A percentile compares a stretch with the other conserved stretches of the same genome.
Conservation (phyloP, 352 stramenopile genomes). For the Phytophthora pini region DNA sequence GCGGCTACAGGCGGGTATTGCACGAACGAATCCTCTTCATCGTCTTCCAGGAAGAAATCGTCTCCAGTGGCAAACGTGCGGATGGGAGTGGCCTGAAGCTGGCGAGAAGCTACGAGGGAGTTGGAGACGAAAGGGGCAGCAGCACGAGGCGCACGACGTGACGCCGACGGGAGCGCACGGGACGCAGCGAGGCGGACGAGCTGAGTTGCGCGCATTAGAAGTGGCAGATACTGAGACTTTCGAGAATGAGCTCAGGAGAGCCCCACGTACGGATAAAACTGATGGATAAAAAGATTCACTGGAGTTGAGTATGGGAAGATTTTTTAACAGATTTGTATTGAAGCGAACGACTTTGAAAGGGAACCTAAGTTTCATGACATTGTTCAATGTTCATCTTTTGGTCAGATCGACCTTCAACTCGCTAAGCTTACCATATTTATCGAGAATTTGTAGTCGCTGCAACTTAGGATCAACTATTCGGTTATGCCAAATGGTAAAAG, state of each 20-base stretch:
- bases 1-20: slow-evolving; percentile 74
- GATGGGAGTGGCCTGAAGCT: slow-evolving; percentile 1
- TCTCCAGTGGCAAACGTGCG: slow-evolving; percentile 60
- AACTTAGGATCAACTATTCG: no score
- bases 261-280: slow-evolving; percentile 3
- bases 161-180: slow-evolving; percentile 19
- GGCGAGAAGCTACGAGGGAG: background rate
- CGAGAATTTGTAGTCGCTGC: no score
- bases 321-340: slow-evolving; percentile 21
- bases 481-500: no score
- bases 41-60: slow-evolving; percentile 71
- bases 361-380: no score
- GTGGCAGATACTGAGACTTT: background rate
- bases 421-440: no score
- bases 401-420: no score
- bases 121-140: slow-evolving; percentile 20
- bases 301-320: slow-evolving; percentile 1
- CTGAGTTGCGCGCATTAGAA: slow-evolving; percentile 35
- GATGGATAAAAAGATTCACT: slow-evolving; percentile 11
- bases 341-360: slow-evolving; percentile 5
- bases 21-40: slow-evolving; percentile 80
- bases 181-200: slow-evolving; percentile 38
- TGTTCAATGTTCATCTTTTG: no score
- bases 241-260: slow-evolving; percentile 14
- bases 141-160: slow-evolving; percentile 14